Evolutionary conservation across 164 flowering plant genomes (phyloP).

Genomic region (Nelumbo lutea): DNA sequence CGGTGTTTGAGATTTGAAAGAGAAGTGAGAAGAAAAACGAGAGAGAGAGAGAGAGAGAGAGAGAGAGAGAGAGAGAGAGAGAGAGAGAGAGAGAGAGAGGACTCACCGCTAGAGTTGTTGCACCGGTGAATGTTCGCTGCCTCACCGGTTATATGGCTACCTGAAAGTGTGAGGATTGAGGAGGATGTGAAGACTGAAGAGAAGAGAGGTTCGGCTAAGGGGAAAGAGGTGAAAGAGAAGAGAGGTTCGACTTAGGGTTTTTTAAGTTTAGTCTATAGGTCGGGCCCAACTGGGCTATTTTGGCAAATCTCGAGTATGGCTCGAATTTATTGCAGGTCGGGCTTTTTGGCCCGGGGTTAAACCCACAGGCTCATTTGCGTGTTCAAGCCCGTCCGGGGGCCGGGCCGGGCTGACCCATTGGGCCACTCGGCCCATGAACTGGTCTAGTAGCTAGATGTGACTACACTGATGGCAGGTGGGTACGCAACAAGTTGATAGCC

Average conservation of each 20-base stretch:
- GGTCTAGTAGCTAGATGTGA: not conserved
- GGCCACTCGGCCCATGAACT: not conserved
- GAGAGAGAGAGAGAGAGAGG: not conserved
- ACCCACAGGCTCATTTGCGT: not conserved
- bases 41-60: not conserved
- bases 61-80: not conserved
- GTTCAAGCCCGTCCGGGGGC: too few species aligned
- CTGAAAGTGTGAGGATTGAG: too few species aligned
- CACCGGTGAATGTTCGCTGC: too few species aligned
- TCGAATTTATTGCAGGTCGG: not conserved
- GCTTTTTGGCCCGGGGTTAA: too few species aligned
- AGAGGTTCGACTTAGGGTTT: too few species aligned
- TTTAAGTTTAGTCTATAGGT: not conserved
- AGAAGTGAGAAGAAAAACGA: not conserved
- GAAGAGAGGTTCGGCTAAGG: too few species aligned
- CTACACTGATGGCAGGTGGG: not conserved
- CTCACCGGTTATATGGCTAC: too few species aligned
- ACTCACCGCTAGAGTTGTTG: too few species aligned
- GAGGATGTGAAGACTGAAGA: too few species aligned
- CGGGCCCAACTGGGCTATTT: not conserved
- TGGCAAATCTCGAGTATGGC: not conserved
- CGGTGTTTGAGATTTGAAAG: too few species aligned
- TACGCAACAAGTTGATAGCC: not conserved
- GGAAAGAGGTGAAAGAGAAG: too few species aligned
- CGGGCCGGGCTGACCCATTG: not conserved